phyloP scores from a whole-genome alignment of 352 stramenopile genomes.

The Phytopythium litorale region DNA sequence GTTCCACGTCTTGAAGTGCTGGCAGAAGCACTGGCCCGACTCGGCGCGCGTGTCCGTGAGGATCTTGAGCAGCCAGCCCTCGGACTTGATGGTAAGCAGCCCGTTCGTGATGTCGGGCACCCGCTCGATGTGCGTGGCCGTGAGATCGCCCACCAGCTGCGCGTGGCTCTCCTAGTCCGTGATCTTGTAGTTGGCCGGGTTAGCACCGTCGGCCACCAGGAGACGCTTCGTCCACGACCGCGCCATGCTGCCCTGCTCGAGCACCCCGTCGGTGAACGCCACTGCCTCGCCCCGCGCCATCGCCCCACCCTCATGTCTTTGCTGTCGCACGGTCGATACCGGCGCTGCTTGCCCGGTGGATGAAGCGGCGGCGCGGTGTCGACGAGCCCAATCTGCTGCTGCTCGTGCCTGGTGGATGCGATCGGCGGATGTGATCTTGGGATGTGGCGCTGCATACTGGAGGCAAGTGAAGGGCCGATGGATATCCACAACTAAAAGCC shows the following conservation, averaged over 20 bases:
- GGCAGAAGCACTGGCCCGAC: constrained; percentile 67
- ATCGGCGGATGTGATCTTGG: neutral
- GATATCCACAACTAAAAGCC: neutral
- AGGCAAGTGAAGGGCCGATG: neutral
- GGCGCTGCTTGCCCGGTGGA: neutral
- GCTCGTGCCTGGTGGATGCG: neutral
- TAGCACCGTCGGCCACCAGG: constrained; percentile 66
- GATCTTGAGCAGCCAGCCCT: constrained; percentile 75
- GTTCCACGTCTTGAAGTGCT: constrained; percentile 70
- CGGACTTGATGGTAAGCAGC: constrained; percentile 52
- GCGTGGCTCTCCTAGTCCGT: constrained; percentile 56
- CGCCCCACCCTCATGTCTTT: too few species aligned
- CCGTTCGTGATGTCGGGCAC: constrained; percentile 71
- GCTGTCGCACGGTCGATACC: neutral
- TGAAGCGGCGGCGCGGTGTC: neutral
- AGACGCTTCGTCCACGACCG: constrained; percentile 87
- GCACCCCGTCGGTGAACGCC: constrained; percentile 74
- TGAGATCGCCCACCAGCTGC: constrained; percentile 69
- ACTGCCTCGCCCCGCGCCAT: constrained; percentile 31
- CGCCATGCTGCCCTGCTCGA: constrained; percentile 75
- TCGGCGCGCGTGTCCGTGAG: constrained; percentile 74
- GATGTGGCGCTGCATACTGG: neutral
- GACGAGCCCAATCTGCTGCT: neutral
- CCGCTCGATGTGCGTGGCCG: constrained; percentile 58
- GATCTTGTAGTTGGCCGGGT: constrained; percentile 83